Evolutionary conservation across 208 protist species (phyloP).

Genomic region (Acanthamoeba polyphaga): DNA sequence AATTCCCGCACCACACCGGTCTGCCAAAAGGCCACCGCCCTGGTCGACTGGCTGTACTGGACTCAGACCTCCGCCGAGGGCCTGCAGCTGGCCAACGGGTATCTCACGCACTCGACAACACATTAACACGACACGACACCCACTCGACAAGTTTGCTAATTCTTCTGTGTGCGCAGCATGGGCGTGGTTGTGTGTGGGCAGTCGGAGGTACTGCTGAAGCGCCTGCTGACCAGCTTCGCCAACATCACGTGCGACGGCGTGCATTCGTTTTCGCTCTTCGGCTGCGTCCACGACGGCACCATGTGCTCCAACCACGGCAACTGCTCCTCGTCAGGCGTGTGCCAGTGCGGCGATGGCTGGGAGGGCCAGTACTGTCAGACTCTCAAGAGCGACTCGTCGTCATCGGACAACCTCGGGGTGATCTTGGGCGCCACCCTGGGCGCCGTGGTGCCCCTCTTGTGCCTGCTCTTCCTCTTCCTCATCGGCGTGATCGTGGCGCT

Average conservation of each 20-base stretch:
- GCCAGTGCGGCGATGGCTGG: background rate
- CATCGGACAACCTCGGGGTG: background rate
- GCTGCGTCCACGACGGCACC: background rate
- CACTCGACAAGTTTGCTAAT: background rate
- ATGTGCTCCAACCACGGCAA: constrained; percentile 58
- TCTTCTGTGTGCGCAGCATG: background rate
- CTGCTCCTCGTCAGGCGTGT: background rate
- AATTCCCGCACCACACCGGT: background rate
- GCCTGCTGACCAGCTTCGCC: background rate
- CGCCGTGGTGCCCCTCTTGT: background rate
- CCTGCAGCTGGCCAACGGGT: background rate
- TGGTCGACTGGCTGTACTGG: constrained; percentile 65
- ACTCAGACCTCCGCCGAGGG: background rate
- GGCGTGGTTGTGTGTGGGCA: background rate
- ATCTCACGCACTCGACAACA: background rate
- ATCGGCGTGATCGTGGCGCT: background rate
- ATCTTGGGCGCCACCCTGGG: constrained; percentile 23
- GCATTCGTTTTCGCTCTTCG: constrained; percentile 23
- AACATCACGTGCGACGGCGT: constrained; percentile 51
- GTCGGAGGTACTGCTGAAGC: background rate
- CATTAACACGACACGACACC: background rate
- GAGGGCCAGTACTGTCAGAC: constrained; percentile 48
- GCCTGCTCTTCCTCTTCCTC: background rate
- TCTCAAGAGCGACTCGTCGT: background rate
- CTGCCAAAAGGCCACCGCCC: constrained; percentile 8